Conservation (phyloP, 768 basidiomycete genomes). For the Austroboletus festivus region DNA sequence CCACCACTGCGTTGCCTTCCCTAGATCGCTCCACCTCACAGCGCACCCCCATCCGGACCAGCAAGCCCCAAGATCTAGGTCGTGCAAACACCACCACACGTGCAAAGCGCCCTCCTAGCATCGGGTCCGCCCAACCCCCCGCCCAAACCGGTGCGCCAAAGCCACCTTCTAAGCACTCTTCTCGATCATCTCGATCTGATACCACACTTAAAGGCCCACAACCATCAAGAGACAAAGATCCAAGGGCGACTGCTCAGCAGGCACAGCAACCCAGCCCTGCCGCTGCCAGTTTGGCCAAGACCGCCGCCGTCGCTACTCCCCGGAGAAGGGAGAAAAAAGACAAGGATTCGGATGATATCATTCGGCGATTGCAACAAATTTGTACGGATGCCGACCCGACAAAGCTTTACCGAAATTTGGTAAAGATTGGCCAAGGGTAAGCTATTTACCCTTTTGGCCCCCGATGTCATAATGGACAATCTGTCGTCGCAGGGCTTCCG, state of each 20-base stretch:
- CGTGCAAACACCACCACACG: conserved; percentile 72
- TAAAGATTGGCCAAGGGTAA: conserved; percentile 98
- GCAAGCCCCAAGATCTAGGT: conserved; percentile 44
- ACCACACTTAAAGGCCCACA: conserved; percentile 44
- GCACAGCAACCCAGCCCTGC: conserved; percentile 58
- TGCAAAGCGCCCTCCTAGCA: conserved; percentile 53
- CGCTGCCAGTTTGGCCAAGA: conserved; percentile 62
- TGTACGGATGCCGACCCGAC: conserved; percentile 99
- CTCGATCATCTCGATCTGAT: conserved; percentile 60
- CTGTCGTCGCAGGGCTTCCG: conserved; percentile 67
- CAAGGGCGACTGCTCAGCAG: conserved; percentile 28
- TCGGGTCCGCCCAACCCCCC: conserved; percentile 28
- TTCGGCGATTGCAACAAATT: conserved; percentile 86
- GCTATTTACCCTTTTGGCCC: conserved; percentile 22
- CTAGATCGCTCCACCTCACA: conserved; percentile 89
- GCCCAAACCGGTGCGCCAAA: conserved; percentile 32
- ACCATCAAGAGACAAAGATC: conserved; percentile 38
- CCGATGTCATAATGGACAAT: conserved; percentile 2
- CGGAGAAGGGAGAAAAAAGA: conserved; percentile 85
- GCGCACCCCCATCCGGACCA: conserved; percentile 58
- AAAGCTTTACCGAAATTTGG: conserved; percentile 82
- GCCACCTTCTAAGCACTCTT: conserved; percentile 45
- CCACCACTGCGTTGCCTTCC: conserved; percentile 56
- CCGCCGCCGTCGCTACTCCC: conserved; percentile 72
- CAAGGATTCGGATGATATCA: conserved; percentile 83